Evolutionary conservation across 129 eudicot genomes (phyloP).

Genomic region (Saussurea involucrata): DNA sequence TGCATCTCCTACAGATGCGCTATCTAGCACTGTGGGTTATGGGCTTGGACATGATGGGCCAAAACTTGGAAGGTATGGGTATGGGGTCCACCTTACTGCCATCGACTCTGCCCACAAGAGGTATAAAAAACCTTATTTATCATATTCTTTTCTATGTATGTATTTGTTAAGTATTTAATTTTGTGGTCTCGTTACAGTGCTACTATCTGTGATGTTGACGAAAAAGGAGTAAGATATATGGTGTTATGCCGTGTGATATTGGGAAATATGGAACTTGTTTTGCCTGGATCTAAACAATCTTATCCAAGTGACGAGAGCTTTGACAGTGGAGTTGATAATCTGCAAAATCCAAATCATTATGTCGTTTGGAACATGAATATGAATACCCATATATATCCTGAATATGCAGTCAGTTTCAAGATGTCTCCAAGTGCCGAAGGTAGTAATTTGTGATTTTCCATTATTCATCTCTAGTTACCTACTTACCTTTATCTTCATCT

Average conservation of each 20-base stretch:
- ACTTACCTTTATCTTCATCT: not conserved
- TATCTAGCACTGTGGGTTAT: constrained; percentile 30
- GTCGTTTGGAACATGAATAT: constrained; percentile 60
- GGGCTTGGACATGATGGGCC: constrained; percentile 50
- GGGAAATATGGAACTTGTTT: constrained; percentile 58
- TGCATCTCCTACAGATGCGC: constrained; percentile 30
- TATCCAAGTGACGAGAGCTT: constrained; percentile 49
- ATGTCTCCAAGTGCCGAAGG: constrained; percentile 43
- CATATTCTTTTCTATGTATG: not conserved
- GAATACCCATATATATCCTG: constrained; percentile 61
- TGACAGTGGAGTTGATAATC: constrained; percentile 70
- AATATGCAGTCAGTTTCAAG: constrained; percentile 53
- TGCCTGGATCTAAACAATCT: constrained; percentile 50
- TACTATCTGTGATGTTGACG: constrained; percentile 55
- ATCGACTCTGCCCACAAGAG: constrained; percentile 37
- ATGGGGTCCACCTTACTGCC: constrained; percentile 59
- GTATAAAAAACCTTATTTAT: constrained; percentile 24
- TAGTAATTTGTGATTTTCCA: constrained; percentile 16
- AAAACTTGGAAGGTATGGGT: constrained; percentile 44
- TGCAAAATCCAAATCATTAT: constrained; percentile 46
- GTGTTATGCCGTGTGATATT: constrained; percentile 59
- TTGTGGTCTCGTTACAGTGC: constrained; percentile 44
- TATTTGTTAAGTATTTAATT: not conserved
- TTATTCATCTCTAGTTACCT: constrained; percentile 3
- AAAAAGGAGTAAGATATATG: constrained; percentile 54